Conservation (phyloP, 139 green algal species). For the Edaphochlamys debaryana region DNA sequence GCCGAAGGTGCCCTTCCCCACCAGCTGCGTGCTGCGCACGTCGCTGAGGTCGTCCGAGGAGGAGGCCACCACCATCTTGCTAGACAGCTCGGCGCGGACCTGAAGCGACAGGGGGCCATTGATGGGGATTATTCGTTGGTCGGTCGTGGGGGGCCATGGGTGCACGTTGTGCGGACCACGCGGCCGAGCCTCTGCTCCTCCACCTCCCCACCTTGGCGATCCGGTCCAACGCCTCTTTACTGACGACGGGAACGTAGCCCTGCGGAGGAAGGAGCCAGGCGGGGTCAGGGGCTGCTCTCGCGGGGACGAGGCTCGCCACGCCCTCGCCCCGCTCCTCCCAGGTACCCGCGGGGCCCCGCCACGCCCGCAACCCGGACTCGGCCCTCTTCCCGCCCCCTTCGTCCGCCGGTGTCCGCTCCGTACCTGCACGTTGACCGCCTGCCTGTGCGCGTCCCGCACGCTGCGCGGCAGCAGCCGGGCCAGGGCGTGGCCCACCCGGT, state of each 20-base stretch:
- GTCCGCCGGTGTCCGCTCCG: neutral
- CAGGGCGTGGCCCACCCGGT: neutral
- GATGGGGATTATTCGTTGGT: too few relatives aligned
- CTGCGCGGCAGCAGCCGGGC: constrained; percentile 2
- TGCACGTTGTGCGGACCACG: too few relatives aligned
- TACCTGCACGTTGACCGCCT: neutral
- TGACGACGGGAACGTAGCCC: constrained; percentile 24
- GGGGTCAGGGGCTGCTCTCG: too few relatives aligned
- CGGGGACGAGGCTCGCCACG: too few relatives aligned
- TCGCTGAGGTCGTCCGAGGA: constrained; percentile 15
- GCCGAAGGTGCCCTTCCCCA: constrained; percentile 28
- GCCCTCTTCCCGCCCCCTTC: too few relatives aligned
- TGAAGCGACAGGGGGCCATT: too few relatives aligned
- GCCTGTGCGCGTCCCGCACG: neutral
- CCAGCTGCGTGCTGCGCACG: constrained; percentile 1
- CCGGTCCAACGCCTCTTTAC: constrained; percentile 27
- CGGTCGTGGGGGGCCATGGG: too few relatives aligned
- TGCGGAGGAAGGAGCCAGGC: too few relatives aligned
- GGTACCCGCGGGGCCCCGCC: too few relatives aligned
- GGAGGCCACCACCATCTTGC: constrained; percentile 39
- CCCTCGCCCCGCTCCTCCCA: too few relatives aligned
- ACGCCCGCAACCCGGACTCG: too few relatives aligned
- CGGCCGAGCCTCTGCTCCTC: too few relatives aligned
- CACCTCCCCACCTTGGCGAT: constrained; percentile 20
- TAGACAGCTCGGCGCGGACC: constrained; percentile 34